Evolutionary conservation across 768 basidiomycete species (phyloP).

Genomic region (Podaxis carcinomalis): DNA sequence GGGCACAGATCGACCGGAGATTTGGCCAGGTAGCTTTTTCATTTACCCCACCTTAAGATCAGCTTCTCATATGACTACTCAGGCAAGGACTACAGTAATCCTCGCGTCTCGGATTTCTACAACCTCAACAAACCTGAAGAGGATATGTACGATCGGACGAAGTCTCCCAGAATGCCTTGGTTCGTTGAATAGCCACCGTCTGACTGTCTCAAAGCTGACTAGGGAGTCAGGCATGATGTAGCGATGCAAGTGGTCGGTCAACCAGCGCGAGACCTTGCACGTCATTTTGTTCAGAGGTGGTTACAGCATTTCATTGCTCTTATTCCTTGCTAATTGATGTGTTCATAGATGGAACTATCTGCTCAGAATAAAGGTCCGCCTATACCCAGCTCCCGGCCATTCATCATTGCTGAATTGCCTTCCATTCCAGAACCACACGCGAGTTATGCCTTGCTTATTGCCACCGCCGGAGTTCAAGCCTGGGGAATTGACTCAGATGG

Average conservation of each 20-base stretch:
- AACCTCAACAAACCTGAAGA: slow-evolving; percentile 85
- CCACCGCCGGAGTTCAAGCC: slow-evolving; percentile 91
- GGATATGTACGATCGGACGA: slow-evolving; percentile 91
- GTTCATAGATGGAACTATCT: slow-evolving; percentile 84
- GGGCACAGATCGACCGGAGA: slow-evolving; percentile 53
- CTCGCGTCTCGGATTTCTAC: slow-evolving; percentile 82
- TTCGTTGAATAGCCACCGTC: slow-evolving; percentile 27
- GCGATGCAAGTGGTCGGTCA: slow-evolving; percentile 95
- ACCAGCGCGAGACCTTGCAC: slow-evolving; percentile 88
- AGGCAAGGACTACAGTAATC: slow-evolving; percentile 97
- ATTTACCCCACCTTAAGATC: background rate
- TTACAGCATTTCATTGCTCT: slow-evolving; percentile 8
- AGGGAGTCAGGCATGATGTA: slow-evolving; percentile 81
- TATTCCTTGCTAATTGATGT: slow-evolving; percentile 15
- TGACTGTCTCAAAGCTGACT: background rate
- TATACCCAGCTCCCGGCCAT: slow-evolving; percentile 8
- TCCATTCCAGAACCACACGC: slow-evolving; percentile 73
- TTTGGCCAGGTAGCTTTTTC: slow-evolving; percentile 74
- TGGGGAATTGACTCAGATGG: slow-evolving; percentile 70
- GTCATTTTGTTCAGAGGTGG: slow-evolving; percentile 92
- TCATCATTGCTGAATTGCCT: background rate
- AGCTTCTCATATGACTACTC: background rate
- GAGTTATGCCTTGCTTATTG: slow-evolving; percentile 86
- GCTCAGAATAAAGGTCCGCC: slow-evolving; percentile 80
- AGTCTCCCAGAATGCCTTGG: slow-evolving; percentile 96